Percentiles rank a stretch among this genome's conserved stretches.
phyloP scores from a whole-genome alignment of 2,329 filamentous ascomycete genomes.

The Xylogone sp. region DNA sequence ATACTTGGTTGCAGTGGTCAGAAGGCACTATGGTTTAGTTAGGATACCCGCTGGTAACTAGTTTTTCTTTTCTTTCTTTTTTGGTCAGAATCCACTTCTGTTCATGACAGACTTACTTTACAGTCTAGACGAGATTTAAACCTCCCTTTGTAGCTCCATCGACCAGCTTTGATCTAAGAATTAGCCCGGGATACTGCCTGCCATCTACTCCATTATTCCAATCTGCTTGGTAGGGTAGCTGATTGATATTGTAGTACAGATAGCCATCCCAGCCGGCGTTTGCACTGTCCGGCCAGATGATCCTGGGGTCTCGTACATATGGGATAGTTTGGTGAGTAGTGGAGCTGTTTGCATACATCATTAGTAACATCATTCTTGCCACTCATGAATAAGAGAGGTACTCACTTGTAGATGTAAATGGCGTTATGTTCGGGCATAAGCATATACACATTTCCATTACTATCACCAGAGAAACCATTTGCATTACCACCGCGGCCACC shows the following conservation, averaged over 20 bases:
- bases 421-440: conserved; percentile 42
- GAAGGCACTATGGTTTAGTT: too few species aligned
- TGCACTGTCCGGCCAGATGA: conserved; percentile 40
- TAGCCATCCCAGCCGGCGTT: conserved; percentile 39
- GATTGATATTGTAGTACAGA: conserved; percentile 46
- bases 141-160: conserved; percentile 32
- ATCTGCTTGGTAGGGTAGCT: conserved; percentile 41
- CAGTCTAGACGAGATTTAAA: neutral
- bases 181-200: conserved; percentile 38
- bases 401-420: conserved; percentile 37
- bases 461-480: conserved; percentile 41
- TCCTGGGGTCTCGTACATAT: conserved; percentile 38
- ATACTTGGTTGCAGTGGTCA: too few species aligned
- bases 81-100: too few species aligned
- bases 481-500: conserved; percentile 41
- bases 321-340: conserved; percentile 30
- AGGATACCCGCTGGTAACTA: too few species aligned
- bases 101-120: too few species aligned
- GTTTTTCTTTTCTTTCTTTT: too few species aligned
- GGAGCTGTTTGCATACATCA: conserved; percentile 15
- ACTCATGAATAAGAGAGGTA: neutral
- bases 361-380: neutral
- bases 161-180: conserved; percentile 38
- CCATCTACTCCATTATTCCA: conserved; percentile 43
- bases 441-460: conserved; percentile 40